Percentiles rank a stretch among this genome's conserved stretches.
Evolutionary conservation across 306 rosid species (phyloP).

Genomic region (Casuarina equisetifolia): DNA sequence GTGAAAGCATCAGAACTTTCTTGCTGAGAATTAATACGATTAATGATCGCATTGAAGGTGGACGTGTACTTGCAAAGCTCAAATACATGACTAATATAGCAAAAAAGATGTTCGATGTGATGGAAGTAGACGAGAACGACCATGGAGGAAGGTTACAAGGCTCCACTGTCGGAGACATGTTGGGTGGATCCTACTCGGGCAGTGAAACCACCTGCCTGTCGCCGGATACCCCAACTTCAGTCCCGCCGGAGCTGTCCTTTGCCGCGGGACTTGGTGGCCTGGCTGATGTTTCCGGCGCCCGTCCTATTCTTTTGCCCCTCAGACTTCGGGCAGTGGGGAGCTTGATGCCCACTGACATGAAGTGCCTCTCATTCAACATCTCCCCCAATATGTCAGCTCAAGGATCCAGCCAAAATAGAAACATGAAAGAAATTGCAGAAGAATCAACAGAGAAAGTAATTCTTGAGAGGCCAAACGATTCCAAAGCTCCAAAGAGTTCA

Average conservation of each 20-base stretch:
- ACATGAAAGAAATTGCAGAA: background rate
- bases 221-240: conserved; percentile 24
- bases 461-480: conserved; percentile 10
- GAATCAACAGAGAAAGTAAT: background rate
- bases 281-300: background rate
- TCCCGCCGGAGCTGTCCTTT: conserved; percentile 10
- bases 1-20: background rate
- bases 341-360: conserved; percentile 25
- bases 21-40: background rate
- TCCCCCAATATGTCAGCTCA: conserved; percentile 1
- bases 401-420: background rate
- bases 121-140: conserved; percentile 35
- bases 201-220: conserved; percentile 10
- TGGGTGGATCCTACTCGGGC: conserved; percentile 16
- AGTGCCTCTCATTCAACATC: conserved; percentile 12
- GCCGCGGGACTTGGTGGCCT: background rate
- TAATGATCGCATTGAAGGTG: conserved; percentile 8
- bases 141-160: background rate
- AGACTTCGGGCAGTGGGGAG: conserved; percentile 24
- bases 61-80: conserved; percentile 27
- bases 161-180: conserved; percentile 7
- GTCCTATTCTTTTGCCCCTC: conserved; percentile 24
- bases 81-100: conserved; percentile 24
- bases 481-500: background rate
- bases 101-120: conserved; percentile 25